Evolutionary conservation across 2,329 filamentous ascomycete genomes (phyloP).

Genomic region (Penicillium sp.): DNA sequence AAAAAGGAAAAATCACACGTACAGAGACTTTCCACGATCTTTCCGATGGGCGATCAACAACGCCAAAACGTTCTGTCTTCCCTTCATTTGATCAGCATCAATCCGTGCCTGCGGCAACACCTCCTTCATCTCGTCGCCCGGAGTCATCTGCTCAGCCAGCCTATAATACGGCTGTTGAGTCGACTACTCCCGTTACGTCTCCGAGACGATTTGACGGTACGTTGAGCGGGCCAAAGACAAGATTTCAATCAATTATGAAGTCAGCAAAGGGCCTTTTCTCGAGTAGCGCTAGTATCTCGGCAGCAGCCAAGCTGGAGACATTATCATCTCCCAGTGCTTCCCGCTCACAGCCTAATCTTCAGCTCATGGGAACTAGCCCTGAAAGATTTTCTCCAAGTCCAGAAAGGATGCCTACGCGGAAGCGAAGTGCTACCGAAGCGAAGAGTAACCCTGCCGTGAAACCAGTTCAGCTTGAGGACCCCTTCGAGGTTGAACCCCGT

Average conservation of each 20-base stretch:
- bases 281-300: constrained; percentile 61
- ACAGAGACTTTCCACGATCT: constrained; percentile 22
- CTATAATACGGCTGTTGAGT: constrained; percentile 50
- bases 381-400: constrained; percentile 20
- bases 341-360: constrained; percentile 26
- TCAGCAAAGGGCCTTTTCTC: constrained; percentile 81
- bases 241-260: constrained; percentile 84
- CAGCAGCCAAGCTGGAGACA: constrained; percentile 56
- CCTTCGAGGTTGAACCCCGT: constrained; percentile 21
- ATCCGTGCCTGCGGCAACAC: constrained; percentile 59
- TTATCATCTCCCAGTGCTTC: constrained; percentile 39
- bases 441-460: constrained; percentile 29
- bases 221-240: constrained; percentile 87
- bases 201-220: constrained; percentile 67
- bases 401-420: constrained; percentile 31
- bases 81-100: constrained; percentile 52
- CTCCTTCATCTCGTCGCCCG: constrained; percentile 49
- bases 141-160: constrained; percentile 61
- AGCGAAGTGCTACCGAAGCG: constrained; percentile 57
- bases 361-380: constrained; percentile 17
- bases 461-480: constrained; percentile 24
- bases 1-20: constrained; percentile 46
- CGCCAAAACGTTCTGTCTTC: constrained; percentile 10
- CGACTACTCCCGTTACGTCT: constrained; percentile 57
- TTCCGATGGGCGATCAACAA: constrained; percentile 25